Evolutionary conservation across 495 filamentous ascomycete species (phyloP).

Genomic region (Lepidopterella palustris): DNA sequence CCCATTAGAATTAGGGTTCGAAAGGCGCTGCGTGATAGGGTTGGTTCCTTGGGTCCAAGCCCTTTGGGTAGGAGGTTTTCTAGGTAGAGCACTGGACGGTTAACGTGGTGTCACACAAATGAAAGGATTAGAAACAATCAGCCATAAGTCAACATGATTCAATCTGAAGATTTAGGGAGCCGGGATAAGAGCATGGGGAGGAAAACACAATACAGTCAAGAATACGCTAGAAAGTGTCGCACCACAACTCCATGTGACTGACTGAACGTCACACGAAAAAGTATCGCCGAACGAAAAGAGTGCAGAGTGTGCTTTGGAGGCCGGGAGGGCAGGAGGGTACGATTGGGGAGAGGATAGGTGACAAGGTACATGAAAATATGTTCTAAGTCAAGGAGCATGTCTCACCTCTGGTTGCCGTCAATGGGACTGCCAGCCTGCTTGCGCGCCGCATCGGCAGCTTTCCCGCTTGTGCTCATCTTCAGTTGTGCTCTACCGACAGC

Average conservation of each 20-base stretch:
- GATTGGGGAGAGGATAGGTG: neutral
- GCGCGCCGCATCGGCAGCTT: conserved; percentile 47
- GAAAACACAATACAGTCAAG: neutral
- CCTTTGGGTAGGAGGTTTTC: conserved; percentile 42
- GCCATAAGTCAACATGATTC: no score
- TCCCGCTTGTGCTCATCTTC: conserved; percentile 45
- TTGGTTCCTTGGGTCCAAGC: conserved; percentile 60
- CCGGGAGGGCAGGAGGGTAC: conserved; percentile 1
- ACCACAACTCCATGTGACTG: conserved; percentile 28
- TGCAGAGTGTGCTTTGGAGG: neutral
- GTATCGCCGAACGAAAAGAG: conserved; percentile 7
- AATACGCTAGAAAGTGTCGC: conserved; percentile 7
- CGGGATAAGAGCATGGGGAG: neutral
- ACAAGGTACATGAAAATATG: neutral
- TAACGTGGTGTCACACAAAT: conserved; percentile 6
- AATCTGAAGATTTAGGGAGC: neutral
- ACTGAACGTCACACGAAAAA: conserved; percentile 26
- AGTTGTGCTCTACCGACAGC: conserved; percentile 41
- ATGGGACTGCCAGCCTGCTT: conserved; percentile 52
- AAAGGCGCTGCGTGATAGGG: conserved; percentile 54
- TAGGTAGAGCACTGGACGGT: conserved; percentile 26
- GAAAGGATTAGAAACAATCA: neutral
- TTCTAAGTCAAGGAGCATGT: conserved; percentile 9
- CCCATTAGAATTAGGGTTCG: conserved; percentile 50
- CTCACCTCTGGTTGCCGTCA: conserved; percentile 50